phyloP scores from a whole-genome alignment of 176 grass and related monocot genomes.

The Hordeum vulgare region DNA sequence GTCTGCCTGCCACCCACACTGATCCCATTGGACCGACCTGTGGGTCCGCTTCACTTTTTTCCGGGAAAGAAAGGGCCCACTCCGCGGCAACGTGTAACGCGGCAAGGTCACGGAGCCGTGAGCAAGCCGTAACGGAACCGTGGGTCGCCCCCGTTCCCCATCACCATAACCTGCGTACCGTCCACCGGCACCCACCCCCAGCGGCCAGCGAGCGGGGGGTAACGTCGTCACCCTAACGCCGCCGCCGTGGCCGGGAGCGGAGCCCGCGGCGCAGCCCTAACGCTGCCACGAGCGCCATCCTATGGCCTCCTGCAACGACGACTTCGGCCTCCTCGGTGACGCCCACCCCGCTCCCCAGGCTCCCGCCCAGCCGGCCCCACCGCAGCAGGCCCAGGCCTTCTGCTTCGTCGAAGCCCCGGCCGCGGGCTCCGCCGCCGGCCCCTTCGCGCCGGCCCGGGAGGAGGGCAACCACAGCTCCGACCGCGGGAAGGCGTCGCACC shows the following conservation, averaged over 20 bases:
- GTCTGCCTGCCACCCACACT: not conserved
- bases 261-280: slow-evolving; percentile 53
- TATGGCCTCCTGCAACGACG: slow-evolving; percentile 93
- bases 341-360: slow-evolving; percentile 27
- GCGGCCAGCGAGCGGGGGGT: not conserved
- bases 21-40: not conserved
- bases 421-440: not conserved
- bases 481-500: slow-evolving; percentile 21
- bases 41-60: not conserved
- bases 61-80: not conserved
- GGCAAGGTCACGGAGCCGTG: slow-evolving; percentile 45
- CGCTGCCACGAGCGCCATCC: slow-evolving; percentile 53
- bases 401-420: slow-evolving; percentile 29
- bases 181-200: not conserved
- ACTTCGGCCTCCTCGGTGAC: slow-evolving; percentile 68
- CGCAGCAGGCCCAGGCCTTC: slow-evolving; percentile 24
- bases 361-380: slow-evolving; percentile 19
- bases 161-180: slow-evolving; percentile 7
- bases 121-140: slow-evolving; percentile 41
- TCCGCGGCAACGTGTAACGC: slow-evolving; percentile 18
- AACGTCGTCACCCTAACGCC: slow-evolving; percentile 62
- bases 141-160: slow-evolving; percentile 12
- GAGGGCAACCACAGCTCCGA: slow-evolving; percentile 50
- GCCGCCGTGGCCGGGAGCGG: slow-evolving; percentile 38
- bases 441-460: slow-evolving; percentile 35